Base-by-base conservation (phyloP, 208 protist species). In the Acanthamoeba lenticulata region DNA sequence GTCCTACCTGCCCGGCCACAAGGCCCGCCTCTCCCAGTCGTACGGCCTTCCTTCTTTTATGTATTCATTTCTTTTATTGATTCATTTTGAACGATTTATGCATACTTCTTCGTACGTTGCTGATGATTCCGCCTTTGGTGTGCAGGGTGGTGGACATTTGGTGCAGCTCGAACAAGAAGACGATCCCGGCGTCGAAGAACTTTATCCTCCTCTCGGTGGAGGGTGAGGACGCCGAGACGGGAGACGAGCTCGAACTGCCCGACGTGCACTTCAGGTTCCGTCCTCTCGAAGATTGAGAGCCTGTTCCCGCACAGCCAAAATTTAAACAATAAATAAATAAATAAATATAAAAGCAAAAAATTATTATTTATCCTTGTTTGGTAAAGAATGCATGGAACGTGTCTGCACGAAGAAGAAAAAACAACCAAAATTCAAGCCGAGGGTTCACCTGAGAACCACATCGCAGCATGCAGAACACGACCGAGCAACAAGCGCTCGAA, bases 181-280 rank as follows among this genome's bases (percentile, higher is more conserved):
- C 34, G 42, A 81, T 81, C 72, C 72, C 34, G 6, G 19, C 36
- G 11, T 27, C 72, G 38, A 81, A 81, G 42, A 3, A 81, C 72
- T 81, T 81, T 29, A 15, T 81, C 42, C 34, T 81, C 42, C 72
- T 81, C 38, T 81, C 72, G 72, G 72, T 81, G 0, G 72, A 81
- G 72, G 72, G 72, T 36, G 72, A 81, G 36, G 72, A 81, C 42
- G 72, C 72, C 72, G 27, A 3, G 38, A 81, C 72, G 11, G 72
- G 42, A 21, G 42, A 81, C 38, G 72, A 81, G 72, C 72, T 81
- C 42, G 34, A 42, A 24, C 72, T 81, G 34, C 72, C 72, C 38
- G 72, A 81, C 72, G 34, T 81, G 7, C 72, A 81, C 42, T 81
- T 49, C 72, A 42, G 72, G 38, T 81, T 81, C 72, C 72, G 36